Conservation (phyloP, 2,329 filamentous ascomycete genomes). For the Phaeomoniella chlamydospora region DNA sequence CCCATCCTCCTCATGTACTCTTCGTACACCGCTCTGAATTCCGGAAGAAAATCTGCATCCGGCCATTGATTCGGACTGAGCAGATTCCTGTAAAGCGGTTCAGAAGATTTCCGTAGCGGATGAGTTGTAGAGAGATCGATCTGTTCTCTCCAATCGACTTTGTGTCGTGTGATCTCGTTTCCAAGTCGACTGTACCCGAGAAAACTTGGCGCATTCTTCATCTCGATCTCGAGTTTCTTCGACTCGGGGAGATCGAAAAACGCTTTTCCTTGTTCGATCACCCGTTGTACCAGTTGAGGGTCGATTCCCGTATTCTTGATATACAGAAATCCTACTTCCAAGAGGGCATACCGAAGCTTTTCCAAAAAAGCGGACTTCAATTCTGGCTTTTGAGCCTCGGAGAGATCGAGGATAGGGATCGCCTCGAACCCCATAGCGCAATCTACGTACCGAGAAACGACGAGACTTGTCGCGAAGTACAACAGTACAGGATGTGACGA, state of each 20-base stretch:
- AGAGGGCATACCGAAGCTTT: conserved; percentile 57
- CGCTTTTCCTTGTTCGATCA: conserved; percentile 51
- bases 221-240: conserved; percentile 63
- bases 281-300: conserved; percentile 46
- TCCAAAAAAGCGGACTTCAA: conserved; percentile 60
- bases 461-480: no score
- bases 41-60: conserved; percentile 43
- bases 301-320: conserved; percentile 66
- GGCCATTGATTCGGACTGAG: conserved; percentile 73
- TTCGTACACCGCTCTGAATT: conserved; percentile 53
- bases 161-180: conserved; percentile 54
- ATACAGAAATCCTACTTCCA: conserved; percentile 83
- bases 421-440: conserved; percentile 53
- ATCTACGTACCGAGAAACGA: neutral
- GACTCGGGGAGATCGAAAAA: conserved; percentile 66
- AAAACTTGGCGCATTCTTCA: conserved; percentile 61
- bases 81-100: conserved; percentile 61
- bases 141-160: conserved; percentile 70
- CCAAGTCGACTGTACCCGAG: conserved; percentile 35
- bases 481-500: no score
- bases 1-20: conserved; percentile 70
- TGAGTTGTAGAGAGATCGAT: conserved; percentile 76
- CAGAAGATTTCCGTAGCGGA: conserved; percentile 42
- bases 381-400: conserved; percentile 44
- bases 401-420: conserved; percentile 66